These are phyloP conservation scores for Ophiostoma sp. DNA, from an alignment of 2,329 filamentous ascomycete genomes.

Conservation along the genomic window DNA sequence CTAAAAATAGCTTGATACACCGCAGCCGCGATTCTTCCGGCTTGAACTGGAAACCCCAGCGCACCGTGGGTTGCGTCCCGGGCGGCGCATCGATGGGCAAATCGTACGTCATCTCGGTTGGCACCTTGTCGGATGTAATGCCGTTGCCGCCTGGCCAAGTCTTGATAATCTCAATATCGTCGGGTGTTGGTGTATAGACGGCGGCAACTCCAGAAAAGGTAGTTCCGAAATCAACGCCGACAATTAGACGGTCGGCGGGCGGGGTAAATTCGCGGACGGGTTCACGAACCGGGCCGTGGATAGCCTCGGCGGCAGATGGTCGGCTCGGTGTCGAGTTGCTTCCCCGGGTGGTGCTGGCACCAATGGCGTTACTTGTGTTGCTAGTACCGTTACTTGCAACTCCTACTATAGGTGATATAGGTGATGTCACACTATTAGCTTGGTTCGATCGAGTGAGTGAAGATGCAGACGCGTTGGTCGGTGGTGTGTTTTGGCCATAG, in stretches of 20 bases:
- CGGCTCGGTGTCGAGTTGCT: conserved; percentile 37
- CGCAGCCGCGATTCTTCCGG: conserved; percentile 70
- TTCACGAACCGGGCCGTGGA: conserved; percentile 57
- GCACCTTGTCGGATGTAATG: conserved; percentile 83
- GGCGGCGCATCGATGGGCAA: conserved; percentile 35
- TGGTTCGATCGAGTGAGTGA: background rate
- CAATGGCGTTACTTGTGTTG: background rate
- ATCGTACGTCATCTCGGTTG: conserved; percentile 68
- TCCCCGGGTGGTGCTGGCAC: background rate
- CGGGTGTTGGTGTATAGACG: conserved; percentile 68
- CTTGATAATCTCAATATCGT: conserved; percentile 79
- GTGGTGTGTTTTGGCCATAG: background rate
- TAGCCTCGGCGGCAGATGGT: conserved; percentile 48
- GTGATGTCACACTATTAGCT: background rate
- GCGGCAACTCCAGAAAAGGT: conserved; percentile 73
- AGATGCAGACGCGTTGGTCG: background rate
- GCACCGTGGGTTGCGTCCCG: conserved; percentile 47
- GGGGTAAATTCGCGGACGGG: conserved; percentile 48
- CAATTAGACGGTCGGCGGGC: conserved; percentile 61
- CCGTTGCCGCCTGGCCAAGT: conserved; percentile 79
- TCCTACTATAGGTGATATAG: background rate
- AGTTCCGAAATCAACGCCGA: conserved; percentile 80
- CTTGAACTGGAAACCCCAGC: conserved; percentile 81
- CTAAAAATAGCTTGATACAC: conserved; percentile 80
- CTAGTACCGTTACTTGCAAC: conserved; percentile 30